Percentiles rank a stretch among this genome's conserved stretches.
Conservation (phyloP, 176 grass and related monocot species). For the Tuctoria greenei region DNA sequence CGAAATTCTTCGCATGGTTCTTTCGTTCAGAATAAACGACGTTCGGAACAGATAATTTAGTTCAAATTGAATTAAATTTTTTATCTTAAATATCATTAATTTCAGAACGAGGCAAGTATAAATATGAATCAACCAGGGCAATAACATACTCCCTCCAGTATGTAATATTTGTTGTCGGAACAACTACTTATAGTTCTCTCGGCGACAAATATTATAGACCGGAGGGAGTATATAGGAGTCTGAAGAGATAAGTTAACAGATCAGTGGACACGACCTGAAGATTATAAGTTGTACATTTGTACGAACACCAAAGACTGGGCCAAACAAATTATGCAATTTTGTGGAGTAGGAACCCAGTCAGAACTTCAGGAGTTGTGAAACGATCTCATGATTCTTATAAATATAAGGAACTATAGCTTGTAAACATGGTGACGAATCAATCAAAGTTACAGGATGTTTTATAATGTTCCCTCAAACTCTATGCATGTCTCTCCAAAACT, state of each 20-base stretch:
- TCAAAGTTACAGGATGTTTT: slow-evolving; percentile 37
- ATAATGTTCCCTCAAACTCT: slow-evolving; percentile 35
- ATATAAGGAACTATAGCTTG: slow-evolving; percentile 24
- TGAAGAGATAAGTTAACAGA: background rate
- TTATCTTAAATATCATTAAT: too few species aligned
- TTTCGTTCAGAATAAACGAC: too few species aligned
- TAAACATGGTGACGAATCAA: slow-evolving; percentile 30
- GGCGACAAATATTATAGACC: too few species aligned
- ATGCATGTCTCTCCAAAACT: slow-evolving; percentile 38
- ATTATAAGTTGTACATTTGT: background rate
- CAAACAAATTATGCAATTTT: background rate
- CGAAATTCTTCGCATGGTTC: background rate
- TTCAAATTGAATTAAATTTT: too few species aligned
- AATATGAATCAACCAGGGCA: background rate
- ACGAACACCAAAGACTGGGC: background rate
- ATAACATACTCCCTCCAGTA: too few species aligned
- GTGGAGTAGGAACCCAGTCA: background rate
- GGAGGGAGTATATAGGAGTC: background rate
- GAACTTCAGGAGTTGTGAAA: background rate
- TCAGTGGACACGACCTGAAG: background rate
- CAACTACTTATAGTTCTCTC: too few species aligned
- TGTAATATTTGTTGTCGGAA: too few species aligned
- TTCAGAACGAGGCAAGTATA: too few species aligned
- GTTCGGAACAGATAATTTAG: too few species aligned
- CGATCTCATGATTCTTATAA: background rate